Conservation (phyloP, 768 basidiomycete genomes). For the Daedalea quercina region DNA sequence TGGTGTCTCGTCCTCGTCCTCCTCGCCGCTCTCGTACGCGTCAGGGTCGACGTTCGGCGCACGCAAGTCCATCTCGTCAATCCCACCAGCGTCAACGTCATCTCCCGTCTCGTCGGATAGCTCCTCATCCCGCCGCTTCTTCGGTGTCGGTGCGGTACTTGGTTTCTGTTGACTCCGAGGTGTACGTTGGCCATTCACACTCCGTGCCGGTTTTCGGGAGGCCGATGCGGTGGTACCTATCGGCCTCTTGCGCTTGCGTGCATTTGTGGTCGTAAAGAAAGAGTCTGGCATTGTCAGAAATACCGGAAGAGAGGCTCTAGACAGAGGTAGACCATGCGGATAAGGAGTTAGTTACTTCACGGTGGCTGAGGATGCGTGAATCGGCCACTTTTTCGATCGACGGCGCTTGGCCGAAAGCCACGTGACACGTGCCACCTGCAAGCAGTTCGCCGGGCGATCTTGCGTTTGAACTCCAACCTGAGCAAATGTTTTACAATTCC, state of each 20-base stretch:
- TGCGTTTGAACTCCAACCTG: too few relatives aligned
- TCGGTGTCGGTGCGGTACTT: background rate
- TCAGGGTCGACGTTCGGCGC: conserved; percentile 45
- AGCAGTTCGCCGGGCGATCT: too few relatives aligned
- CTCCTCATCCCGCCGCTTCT: conserved; percentile 47
- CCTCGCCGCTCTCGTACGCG: conserved; percentile 59
- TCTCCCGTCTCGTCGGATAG: conserved; percentile 58
- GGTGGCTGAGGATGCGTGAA: too few relatives aligned
- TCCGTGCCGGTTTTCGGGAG: conserved; percentile 15
- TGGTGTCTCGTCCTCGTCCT: conserved; percentile 85
- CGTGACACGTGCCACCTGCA: too few relatives aligned
- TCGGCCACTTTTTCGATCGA: too few relatives aligned
- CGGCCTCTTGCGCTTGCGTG: conserved; percentile 55
- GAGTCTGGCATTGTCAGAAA: conserved; percentile 75
- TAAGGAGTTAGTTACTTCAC: too few relatives aligned
- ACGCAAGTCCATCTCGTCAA: conserved; percentile 75
- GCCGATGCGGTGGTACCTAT: conserved; percentile 26
- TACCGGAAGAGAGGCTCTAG: too few relatives aligned
- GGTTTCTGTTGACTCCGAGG: background rate
- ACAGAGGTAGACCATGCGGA: too few relatives aligned
- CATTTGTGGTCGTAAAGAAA: conserved; percentile 64
- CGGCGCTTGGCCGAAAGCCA: too few relatives aligned
- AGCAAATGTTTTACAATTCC: too few relatives aligned
- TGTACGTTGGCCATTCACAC: conserved; percentile 17
- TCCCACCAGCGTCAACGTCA: conserved; percentile 34